phyloP scores from a whole-genome alignment of 2,329 filamentous ascomycete species.

The Sarocladiaceae sp. region DNA sequence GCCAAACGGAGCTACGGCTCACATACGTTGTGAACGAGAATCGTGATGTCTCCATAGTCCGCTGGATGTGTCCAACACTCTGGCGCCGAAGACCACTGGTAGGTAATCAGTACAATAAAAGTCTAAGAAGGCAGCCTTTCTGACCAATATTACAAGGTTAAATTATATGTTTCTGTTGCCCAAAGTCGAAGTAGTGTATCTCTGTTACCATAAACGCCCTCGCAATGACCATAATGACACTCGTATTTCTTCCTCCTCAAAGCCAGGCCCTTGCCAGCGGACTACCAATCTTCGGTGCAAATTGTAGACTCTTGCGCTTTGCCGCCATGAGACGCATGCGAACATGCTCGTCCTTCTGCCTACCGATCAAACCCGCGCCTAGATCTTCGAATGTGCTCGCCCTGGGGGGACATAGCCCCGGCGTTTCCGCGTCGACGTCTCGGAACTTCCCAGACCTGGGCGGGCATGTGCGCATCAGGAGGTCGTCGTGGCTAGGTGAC shows the following conservation, averaged over 20 bases:
- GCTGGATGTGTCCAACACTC: too few relatives aligned
- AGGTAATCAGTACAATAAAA: too few relatives aligned
- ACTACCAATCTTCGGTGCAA: slow-evolving; percentile 70
- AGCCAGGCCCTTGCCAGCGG: slow-evolving; percentile 60
- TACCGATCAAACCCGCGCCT: slow-evolving; percentile 40
- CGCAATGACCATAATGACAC: background rate
- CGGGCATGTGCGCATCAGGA: slow-evolving; percentile 51
- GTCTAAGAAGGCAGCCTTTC: too few relatives aligned
- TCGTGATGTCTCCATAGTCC: too few relatives aligned
- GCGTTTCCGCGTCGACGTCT: slow-evolving; percentile 12
- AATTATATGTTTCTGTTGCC: too few relatives aligned
- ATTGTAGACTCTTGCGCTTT: slow-evolving; percentile 72
- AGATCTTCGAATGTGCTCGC: slow-evolving; percentile 24
- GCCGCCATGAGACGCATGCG: slow-evolving; percentile 65
- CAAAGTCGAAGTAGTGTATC: background rate
- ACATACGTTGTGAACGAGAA: too few relatives aligned
- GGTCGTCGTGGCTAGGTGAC: slow-evolving; percentile 26
- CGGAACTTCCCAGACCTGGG: slow-evolving; percentile 37
- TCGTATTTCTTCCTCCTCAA: slow-evolving; percentile 12
- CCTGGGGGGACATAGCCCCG: slow-evolving; percentile 11
- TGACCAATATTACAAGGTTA: too few relatives aligned
- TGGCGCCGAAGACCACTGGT: too few relatives aligned
- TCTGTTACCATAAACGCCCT: slow-evolving; percentile 6
- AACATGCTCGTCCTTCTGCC: slow-evolving; percentile 52
- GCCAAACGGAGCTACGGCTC: too few relatives aligned